Conservation (phyloP, 2,329 filamentous ascomycete species). For the Pseudogymnoascus sp. region DNA sequence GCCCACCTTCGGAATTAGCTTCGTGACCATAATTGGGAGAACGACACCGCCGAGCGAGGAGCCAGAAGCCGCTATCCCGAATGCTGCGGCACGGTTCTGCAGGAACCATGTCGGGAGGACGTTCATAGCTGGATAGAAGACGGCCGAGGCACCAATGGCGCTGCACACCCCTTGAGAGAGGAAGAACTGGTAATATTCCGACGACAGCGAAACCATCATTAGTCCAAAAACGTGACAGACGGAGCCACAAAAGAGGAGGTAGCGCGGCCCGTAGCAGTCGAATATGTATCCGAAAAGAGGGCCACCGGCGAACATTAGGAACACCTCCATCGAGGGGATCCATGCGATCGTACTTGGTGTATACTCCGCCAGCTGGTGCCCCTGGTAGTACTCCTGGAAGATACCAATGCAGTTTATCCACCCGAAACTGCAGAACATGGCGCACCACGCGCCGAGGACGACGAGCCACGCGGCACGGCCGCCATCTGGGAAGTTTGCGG, state of each 20-base stretch:
- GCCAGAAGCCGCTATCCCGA: slow-evolving; percentile 41
- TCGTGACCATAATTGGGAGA: slow-evolving; percentile 52
- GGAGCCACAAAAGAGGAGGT: slow-evolving; percentile 43
- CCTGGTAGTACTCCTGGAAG: slow-evolving; percentile 52
- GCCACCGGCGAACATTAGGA: slow-evolving; percentile 45
- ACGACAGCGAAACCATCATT: slow-evolving; percentile 54
- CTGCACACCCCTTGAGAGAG: slow-evolving; percentile 39
- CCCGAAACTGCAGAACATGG: slow-evolving; percentile 41
- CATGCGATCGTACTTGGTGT: slow-evolving; percentile 50
- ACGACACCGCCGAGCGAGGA: slow-evolving; percentile 47
- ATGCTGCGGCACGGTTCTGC: slow-evolving; percentile 38
- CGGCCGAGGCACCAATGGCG: slow-evolving; percentile 36
- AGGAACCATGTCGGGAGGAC: slow-evolving; percentile 41
- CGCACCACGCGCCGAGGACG: slow-evolving; percentile 40
- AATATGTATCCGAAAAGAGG: slow-evolving; percentile 56
- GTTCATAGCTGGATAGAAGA: slow-evolving; percentile 37
- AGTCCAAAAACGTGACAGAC: slow-evolving; percentile 51
- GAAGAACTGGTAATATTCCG: slow-evolving; percentile 45
- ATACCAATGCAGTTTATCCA: slow-evolving; percentile 44
- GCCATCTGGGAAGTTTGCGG: slow-evolving; percentile 40
- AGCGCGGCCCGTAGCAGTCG: slow-evolving; percentile 54
- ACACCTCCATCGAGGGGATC: slow-evolving; percentile 50
- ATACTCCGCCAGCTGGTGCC: slow-evolving; percentile 37
- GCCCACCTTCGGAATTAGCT: slow-evolving; percentile 43
- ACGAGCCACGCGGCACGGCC: slow-evolving; percentile 49